Conservation (phyloP, 345 rosid genomes). For the Murraya koenigii region DNA sequence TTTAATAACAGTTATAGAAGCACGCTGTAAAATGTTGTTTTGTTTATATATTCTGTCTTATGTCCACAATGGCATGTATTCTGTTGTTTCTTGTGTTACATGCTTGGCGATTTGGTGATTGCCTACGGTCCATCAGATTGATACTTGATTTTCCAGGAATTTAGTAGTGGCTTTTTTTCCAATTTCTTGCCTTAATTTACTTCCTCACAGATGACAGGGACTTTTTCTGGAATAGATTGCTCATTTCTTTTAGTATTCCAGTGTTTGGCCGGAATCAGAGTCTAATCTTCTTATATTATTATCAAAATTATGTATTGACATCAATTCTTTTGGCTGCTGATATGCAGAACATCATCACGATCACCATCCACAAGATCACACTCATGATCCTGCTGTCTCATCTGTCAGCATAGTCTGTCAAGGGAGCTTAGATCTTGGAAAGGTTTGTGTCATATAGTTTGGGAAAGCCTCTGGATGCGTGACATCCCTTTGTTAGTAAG, state of each 20-base stretch:
- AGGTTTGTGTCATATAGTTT: slow-evolving; percentile 44
- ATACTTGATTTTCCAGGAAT: background rate
- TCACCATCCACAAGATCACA: slow-evolving; percentile 79
- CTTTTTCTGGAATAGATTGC: background rate
- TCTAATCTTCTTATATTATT: background rate
- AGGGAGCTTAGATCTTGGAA: slow-evolving; percentile 92
- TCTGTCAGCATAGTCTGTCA: slow-evolving; percentile 93
- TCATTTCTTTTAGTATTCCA: background rate
- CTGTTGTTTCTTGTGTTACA: background rate
- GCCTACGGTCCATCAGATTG: background rate
- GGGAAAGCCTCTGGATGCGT: background rate
- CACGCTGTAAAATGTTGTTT: background rate
- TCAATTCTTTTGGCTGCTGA: slow-evolving; percentile 6
- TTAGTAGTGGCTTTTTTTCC: background rate
- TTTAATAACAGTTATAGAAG: background rate
- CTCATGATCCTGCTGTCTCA: slow-evolving; percentile 95
- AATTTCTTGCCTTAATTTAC: background rate
- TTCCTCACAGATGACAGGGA: background rate
- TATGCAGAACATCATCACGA: slow-evolving; percentile 65
- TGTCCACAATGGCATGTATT: background rate
- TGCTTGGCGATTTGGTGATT: background rate
- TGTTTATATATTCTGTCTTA: background rate
- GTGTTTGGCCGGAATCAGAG: background rate
- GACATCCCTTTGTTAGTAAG: background rate
- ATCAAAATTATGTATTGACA: background rate